Base-by-base conservation (phyloP, 441 rosid genomes). In the Lepidium campestre region DNA sequence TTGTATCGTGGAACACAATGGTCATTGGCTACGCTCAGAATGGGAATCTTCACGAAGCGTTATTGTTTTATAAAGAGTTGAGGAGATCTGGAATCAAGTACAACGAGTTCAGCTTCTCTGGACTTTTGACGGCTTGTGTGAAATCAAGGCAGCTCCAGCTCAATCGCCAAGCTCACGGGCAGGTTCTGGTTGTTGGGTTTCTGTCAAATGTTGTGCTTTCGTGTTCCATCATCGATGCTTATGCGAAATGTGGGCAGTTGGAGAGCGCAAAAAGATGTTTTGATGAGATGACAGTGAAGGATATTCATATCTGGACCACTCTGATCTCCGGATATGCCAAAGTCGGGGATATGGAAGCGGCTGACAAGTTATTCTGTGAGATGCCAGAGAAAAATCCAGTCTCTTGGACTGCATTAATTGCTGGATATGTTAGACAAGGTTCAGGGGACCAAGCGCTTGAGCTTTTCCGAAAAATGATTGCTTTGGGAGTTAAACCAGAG, bases 1-100 rank as follows among this genome's bases (percentile, higher is more conserved):
- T 82, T 4, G 85, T 90, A 25, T 88, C 95, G 0, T 89, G 96
- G 96, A 92, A 89, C 52, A 83, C 89, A 0, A 88, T 92, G 93
- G 80, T 92, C 20, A 67, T 92, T 15, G 93, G 84, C 25, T 80
- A 83, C 61, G 89, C 85, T 1, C 68, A 75, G 55, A 49, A 66
- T n/a, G 86, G 93, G 68, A 29, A 52, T 47, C 59, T 37, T 9
- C 53, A 32, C 4, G 85, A 83, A 55, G 85, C 86, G 3, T 29
- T 81, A 35, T 75, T 66, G 79, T 75, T 81, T 67, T 92, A 76
- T 65, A 82, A 57, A 77, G 86, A 80, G 77, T 64, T 90, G 23
- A 88, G 84, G 71, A 73, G 74, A 61, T 77, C 65, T 25, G 82
- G 81, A 23, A 79, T 86, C 57, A 85, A 79, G 56, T 82, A 36